These are phyloP conservation scores for Buddleja alternifolia DNA, from an alignment of 257 asterid species.

Conservation along the genomic window DNA sequence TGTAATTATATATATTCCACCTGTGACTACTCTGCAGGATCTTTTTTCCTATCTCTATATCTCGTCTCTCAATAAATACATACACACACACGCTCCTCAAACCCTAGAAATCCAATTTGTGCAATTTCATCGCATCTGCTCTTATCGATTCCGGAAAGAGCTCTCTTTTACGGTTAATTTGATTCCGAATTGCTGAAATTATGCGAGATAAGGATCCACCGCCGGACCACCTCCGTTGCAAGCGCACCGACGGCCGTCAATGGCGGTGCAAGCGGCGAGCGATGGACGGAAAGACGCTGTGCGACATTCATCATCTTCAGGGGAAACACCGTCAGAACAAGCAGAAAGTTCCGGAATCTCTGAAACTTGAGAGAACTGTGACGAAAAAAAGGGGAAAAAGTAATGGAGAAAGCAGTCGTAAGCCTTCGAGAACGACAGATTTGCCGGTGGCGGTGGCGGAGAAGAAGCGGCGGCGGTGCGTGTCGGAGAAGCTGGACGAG, in stretches of 20 bases:
- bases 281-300: slow-evolving; percentile 80
- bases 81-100: slow-evolving; percentile 31
- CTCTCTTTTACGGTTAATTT: not conserved
- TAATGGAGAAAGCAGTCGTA: slow-evolving; percentile 43
- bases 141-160: not conserved
- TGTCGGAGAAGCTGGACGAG: slow-evolving; percentile 85
- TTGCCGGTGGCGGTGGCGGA: slow-evolving; percentile 38
- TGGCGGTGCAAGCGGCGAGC: slow-evolving; percentile 94
- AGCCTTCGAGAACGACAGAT: slow-evolving; percentile 41
- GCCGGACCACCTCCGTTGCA: slow-evolving; percentile 93
- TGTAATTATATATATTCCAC: slow-evolving; percentile 33
- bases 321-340: slow-evolving; percentile 82
- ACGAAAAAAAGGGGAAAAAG: slow-evolving; percentile 38
- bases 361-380: slow-evolving; percentile 73
- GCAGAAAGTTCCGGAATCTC: slow-evolving; percentile 86
- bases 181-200: slow-evolving; percentile 22
- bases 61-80: slow-evolving; percentile 33
- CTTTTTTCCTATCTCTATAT: slow-evolving; percentile 20
- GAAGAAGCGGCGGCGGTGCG: slow-evolving; percentile 44
- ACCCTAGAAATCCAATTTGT: slow-evolving; percentile 39
- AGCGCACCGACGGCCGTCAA: slow-evolving; percentile 95
- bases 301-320: slow-evolving; percentile 86
- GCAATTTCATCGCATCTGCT: not conserved
- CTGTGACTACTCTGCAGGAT: slow-evolving; percentile 39
- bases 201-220: slow-evolving; percentile 57